Percentiles rank a stretch among this genome's conserved stretches.
Conservation (phyloP, 2,329 filamentous ascomycete species). For the Sporothrix brunneoviolacea region DNA sequence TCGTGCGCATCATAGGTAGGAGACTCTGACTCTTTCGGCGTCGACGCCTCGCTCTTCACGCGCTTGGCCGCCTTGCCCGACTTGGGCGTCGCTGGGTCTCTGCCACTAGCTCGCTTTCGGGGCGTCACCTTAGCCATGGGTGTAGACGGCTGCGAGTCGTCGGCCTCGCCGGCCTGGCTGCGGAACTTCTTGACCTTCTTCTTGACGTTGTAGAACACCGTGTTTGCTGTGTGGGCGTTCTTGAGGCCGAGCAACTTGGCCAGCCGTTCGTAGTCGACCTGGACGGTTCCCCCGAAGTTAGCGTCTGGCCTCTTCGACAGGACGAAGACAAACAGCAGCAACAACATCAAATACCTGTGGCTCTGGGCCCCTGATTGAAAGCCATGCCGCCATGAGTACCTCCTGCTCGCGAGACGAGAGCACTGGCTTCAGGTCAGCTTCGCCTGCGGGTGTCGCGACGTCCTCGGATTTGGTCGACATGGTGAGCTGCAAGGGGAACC, state of each 20-base stretch:
- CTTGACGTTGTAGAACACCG: conserved; percentile 11
- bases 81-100: not conserved
- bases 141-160: not conserved
- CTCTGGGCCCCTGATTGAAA: conserved; percentile 15
- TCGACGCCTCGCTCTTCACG: conserved; percentile 1
- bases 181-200: conserved; percentile 15
- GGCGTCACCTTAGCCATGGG: not conserved
- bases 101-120: conserved; percentile 6
- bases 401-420: conserved; percentile 14
- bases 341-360: conserved; percentile 5
- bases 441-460: no score
- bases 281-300: not conserved
- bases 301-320: not conserved
- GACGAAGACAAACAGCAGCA: not conserved
- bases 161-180: not conserved
- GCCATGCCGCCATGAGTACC: conserved; percentile 15
- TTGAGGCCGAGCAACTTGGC: conserved; percentile 13
- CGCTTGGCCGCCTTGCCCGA: conserved; percentile 9
- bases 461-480: no score
- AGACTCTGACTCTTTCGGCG: not conserved
- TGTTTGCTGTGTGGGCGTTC: conserved; percentile 12
- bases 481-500: no score
- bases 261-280: conserved; percentile 15
- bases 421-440: not conserved
- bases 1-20: not conserved